Evolutionary conservation across 306 rosid species (phyloP).

Genomic region (Senna tora): DNA sequence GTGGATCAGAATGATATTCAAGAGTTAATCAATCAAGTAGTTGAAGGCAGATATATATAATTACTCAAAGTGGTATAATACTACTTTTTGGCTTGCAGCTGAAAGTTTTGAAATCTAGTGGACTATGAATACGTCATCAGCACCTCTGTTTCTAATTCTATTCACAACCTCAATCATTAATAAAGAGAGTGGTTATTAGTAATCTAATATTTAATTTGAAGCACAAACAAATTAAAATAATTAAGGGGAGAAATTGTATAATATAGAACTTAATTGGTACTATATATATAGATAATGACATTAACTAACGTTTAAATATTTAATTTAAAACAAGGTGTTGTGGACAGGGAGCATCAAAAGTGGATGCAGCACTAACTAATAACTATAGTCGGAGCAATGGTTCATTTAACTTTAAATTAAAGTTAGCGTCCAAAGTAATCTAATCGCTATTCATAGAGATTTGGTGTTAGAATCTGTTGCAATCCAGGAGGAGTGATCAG

Average conservation of each 20-base stretch:
- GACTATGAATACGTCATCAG: slow-evolving; percentile 22
- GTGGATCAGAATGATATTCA: not conserved
- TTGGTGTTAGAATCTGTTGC: slow-evolving; percentile 45
- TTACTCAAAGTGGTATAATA: no score
- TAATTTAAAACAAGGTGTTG: slow-evolving; percentile 13
- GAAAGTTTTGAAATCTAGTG: slow-evolving; percentile 28
- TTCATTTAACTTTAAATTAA: slow-evolving; percentile 5
- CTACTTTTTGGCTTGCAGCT: not conserved
- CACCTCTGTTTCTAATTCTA: not conserved
- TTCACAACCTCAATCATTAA: slow-evolving; percentile 36
- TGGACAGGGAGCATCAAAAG: slow-evolving; percentile 24
- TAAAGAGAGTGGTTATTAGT: slow-evolving; percentile 1
- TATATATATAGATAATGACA: not conserved
- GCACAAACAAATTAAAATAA: not conserved
- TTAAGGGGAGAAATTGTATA: not conserved
- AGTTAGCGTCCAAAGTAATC: slow-evolving; percentile 48
- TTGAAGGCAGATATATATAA: not conserved
- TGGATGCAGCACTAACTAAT: slow-evolving; percentile 43
- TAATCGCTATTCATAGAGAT: slow-evolving; percentile 32
- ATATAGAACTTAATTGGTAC: not conserved
- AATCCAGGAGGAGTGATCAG: slow-evolving; percentile 25
- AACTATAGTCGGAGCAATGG: not conserved
- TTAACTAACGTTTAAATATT: not conserved
- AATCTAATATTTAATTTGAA: slow-evolving; percentile 11
- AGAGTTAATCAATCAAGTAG: not conserved